Base-by-base conservation (phyloP, 176 grass and related monocot species). In the Calamus simplicifolius region DNA sequence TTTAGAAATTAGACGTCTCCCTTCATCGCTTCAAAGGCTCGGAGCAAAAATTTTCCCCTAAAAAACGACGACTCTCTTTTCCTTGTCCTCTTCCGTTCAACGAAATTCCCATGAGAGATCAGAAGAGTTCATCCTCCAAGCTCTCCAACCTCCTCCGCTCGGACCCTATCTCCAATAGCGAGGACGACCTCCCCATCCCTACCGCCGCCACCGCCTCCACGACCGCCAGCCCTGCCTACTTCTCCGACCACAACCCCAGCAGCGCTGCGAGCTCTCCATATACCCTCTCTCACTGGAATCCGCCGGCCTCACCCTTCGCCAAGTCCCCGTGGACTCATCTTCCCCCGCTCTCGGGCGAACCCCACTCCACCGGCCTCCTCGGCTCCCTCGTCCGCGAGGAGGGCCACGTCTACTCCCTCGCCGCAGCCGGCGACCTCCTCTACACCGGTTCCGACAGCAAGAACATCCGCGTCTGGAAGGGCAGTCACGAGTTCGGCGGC, bases 391-490 rank as follows among this genome's bases (percentile, higher is more conserved):
- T 68, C 52, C 65, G 65, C 10, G 25, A 68, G 65, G 65, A 68
- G 52, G 65, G 65, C 5, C 65, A 68, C 18, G 65, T 68, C 16
- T 68, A 68, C 65, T 68, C 65, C 51, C 65, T 68, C 29, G 65
- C 65, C 10, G 51, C 65, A 8, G 4, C 12, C 27, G 65, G 65
- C 4, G 65, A 68, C 18, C 2, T 68, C 13, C 52, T 68, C 17
- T 68, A 68, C 28, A 68, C 65, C 17, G 65, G 65, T 17, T 68
- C 65, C 3, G 65, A 68, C 2, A 68, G 65, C 29, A 27, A 51
- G 28, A 68, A 68, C 51, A 56, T 68, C 29, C 50, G 65, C 28
- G 65, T 68, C 10, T 68, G 65, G 65, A 68, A 55, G 51, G 51
- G 51, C 18, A 51, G 50, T 16, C 51, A 18, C n/a, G 65, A 68